Evolutionary conservation across 2,329 filamentous ascomycete species (phyloP).

Genomic region (Hypoxylon sp.): DNA sequence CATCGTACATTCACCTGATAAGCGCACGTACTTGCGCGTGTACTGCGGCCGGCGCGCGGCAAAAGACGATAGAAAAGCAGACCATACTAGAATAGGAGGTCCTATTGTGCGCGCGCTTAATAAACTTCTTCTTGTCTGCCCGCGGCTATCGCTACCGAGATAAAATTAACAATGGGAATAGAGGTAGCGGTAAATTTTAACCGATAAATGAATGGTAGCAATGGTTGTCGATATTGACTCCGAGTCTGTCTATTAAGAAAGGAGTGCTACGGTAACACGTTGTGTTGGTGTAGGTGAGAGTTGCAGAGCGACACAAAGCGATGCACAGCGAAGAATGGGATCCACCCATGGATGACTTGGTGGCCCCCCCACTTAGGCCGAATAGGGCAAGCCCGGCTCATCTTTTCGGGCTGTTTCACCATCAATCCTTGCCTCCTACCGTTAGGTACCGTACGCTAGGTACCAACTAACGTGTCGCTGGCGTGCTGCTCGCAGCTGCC

Average conservation of each 20-base stretch:
- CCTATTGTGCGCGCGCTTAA: slow-evolving; percentile 28
- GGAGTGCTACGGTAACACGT: slow-evolving; percentile 14
- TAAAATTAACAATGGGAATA: neutral
- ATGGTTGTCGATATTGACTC: neutral
- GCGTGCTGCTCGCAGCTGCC: slow-evolving; percentile 26
- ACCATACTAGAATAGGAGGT: neutral
- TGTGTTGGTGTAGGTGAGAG: slow-evolving; percentile 13
- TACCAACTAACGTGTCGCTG: neutral
- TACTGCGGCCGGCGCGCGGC: slow-evolving; percentile 27
- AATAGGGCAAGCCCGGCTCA: neutral
- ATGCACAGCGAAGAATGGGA: too few species aligned
- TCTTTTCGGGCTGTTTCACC: slow-evolving; percentile 29
- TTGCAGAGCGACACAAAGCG: neutral
- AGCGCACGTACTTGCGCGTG: slow-evolving; percentile 18
- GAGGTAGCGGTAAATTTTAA: neutral
- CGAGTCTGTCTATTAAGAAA: slow-evolving; percentile 1
- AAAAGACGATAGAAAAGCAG: slow-evolving; percentile 12
- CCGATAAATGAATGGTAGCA: neutral
- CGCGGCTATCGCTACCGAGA: slow-evolving; percentile 5
- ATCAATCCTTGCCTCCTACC: slow-evolving; percentile 22
- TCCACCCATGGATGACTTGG: neutral
- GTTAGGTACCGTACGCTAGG: slow-evolving; percentile 8
- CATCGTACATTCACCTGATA: slow-evolving; percentile 6
- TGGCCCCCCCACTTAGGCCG: neutral
- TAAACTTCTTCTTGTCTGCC: neutral